Base-by-base conservation (phyloP, 805 yeast species). In the Danielia reshetovae region DNA sequence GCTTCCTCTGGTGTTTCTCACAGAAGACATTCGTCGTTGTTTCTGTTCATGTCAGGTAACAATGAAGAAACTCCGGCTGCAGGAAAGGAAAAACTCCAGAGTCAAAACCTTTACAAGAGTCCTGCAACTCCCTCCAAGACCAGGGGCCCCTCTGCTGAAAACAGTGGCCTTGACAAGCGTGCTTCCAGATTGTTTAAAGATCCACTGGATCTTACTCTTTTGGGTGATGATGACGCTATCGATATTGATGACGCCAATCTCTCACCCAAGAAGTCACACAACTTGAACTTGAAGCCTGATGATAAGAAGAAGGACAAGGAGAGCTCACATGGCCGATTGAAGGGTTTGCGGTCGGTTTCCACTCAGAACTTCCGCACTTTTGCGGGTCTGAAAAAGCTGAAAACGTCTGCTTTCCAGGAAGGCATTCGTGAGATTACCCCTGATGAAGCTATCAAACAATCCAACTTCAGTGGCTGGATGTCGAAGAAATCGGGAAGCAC, bases 391-490 rank as follows among this genome's bases (percentile, higher is more conserved):
- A 71, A 68, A 42, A 84, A 84, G 51, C 74, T 72, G 59, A 76
- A 78, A 38, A 84, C 94, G 0, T 76, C 85, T 0, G 93, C 93
- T 0, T 84, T 84, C 54, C 78, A 76, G 52, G 98, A 93, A 61
- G 98, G 98, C 5, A 84, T 93, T 27, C 72, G 87, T 47, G 69
- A 62, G 13, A 71, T 85, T 11, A 71, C 83, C 0, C 95, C 96
- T 0, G 78, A 75, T 41, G 84, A 85, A 29, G 82, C 97, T 0
- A 75, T 84, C 30, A 77, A 77, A 46, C 65, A 81, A 5, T 86
- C 97, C 0, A 83, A 73, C 35, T 77, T 70, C 49, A 79, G 86
- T 31, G 99, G 99, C 2, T 93, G 97, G 96, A 86, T 93, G 96
- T 78, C 88, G 34, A 93, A 93, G 59, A 80, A 85, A 45, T 62